Conservation (phyloP, 768 basidiomycete genomes). For the Boletus coccyginus region DNA sequence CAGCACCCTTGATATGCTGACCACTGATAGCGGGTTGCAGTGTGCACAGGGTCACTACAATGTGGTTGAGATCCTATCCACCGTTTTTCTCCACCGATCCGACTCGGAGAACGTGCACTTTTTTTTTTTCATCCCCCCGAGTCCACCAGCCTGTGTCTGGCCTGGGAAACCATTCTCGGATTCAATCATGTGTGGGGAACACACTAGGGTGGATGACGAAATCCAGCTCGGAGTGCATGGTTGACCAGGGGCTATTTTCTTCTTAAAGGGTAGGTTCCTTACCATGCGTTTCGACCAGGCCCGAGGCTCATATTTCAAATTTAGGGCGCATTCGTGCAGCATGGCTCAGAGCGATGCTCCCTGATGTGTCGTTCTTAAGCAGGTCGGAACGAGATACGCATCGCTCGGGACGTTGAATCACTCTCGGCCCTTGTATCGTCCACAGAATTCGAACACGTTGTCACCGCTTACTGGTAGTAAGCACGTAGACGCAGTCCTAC, state of each 20-base stretch:
- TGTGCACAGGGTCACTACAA: background rate
- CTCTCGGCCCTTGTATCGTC: background rate
- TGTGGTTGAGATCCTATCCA: background rate
- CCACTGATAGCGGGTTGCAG: background rate
- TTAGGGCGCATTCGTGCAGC: background rate
- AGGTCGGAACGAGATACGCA: background rate
- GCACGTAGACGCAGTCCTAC: background rate
- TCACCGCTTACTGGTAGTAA: conserved; percentile 3
- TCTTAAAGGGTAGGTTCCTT: background rate
- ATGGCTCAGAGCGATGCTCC: conserved; percentile 8
- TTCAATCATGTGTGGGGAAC: background rate
- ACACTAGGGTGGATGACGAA: background rate
- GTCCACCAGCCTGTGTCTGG: background rate
- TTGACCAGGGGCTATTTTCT: background rate
- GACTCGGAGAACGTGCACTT: background rate
- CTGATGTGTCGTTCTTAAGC: background rate
- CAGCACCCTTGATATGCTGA: background rate
- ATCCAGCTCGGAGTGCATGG: background rate
- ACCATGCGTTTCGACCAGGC: background rate
- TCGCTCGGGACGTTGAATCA: conserved; percentile 2
- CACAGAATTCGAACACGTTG: background rate
- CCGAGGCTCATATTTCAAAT: background rate
- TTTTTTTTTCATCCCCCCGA: background rate
- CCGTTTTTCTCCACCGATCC: background rate
- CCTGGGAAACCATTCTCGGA: background rate